Percentiles rank a stretch among this genome's conserved stretches.
Evolutionary conservation across 2,329 filamentous ascomycete genomes (phyloP).

Genomic region (Exophiala viscosa): DNA sequence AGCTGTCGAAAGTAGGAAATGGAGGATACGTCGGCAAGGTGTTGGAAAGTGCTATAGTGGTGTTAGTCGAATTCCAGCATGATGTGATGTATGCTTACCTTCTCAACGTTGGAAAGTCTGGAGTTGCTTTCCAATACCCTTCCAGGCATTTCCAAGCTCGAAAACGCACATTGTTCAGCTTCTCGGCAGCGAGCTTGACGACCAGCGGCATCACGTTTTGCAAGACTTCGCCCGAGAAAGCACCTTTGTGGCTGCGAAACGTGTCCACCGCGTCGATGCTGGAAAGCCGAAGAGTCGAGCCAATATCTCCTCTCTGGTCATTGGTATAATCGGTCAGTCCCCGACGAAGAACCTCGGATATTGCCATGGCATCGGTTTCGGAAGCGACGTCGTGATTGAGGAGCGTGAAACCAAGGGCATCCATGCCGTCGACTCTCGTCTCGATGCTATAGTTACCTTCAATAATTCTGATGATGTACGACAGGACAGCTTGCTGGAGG

Average conservation of each 20-base stretch:
- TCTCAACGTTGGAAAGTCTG: background rate
- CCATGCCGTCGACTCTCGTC: constrained; percentile 27
- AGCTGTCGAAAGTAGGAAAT: constrained; percentile 43
- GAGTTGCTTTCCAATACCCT: constrained; percentile 33
- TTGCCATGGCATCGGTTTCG: background rate
- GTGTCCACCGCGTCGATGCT: constrained; percentile 64
- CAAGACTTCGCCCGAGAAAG: background rate
- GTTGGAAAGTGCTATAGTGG: constrained; percentile 32
- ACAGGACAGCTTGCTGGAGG: constrained; percentile 5
- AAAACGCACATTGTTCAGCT: constrained; percentile 78
- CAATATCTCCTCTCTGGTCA: constrained; percentile 82
- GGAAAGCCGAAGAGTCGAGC: constrained; percentile 77
- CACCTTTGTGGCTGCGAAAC: constrained; percentile 29
- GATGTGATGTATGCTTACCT: background rate
- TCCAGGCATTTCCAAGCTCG: constrained; percentile 45
- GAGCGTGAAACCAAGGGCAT: constrained; percentile 14
- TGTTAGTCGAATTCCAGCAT: background rate
- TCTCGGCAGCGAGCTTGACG: constrained; percentile 75
- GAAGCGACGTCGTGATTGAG: background rate
- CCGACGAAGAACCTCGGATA: constrained; percentile 30
- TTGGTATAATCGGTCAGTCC: constrained; percentile 84
- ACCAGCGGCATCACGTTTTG: constrained; percentile 35
- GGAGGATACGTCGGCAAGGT: constrained; percentile 45
- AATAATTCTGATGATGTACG: constrained; percentile 19
- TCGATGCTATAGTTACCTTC: constrained; percentile 23